Evolutionary conservation across 495 filamentous ascomycete genomes (phyloP).

Genomic region (Aspergillus coremiiformis): DNA sequence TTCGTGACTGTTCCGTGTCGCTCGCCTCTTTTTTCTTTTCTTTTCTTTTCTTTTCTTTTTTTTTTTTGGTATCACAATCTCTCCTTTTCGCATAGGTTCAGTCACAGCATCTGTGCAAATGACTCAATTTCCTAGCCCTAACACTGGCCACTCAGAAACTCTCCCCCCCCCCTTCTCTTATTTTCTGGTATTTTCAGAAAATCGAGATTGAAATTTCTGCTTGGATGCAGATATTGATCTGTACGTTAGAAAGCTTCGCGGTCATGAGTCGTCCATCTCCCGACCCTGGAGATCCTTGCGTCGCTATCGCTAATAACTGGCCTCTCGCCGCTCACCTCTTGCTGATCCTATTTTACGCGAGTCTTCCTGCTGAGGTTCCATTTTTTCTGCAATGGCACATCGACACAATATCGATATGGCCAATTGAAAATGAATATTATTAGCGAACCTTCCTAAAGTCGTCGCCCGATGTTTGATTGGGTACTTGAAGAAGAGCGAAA

Average conservation of each 20-base stretch:
- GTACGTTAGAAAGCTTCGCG: slow-evolving; percentile 2
- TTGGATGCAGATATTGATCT: slow-evolving; percentile 2
- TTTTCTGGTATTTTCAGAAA: slow-evolving; percentile 2
- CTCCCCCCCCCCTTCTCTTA: background rate
- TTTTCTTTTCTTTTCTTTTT: slow-evolving; percentile 1
- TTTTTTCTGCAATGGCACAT: slow-evolving; percentile 1
- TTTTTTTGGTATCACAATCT: background rate
- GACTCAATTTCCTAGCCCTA: background rate
- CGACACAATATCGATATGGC: background rate
- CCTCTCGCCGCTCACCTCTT: slow-evolving; percentile 4
- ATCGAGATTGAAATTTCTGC: background rate
- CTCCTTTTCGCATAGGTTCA: background rate
- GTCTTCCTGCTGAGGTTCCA: background rate
- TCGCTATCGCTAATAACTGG: slow-evolving; percentile 9
- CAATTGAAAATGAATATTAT: background rate
- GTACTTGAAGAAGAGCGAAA: background rate
- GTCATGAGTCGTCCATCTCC: slow-evolving; percentile 3
- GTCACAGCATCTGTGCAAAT: background rate
- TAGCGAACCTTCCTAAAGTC: background rate
- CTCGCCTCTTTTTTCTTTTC: background rate
- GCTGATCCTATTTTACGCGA: slow-evolving; percentile 8
- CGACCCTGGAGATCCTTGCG: slow-evolving; percentile 15
- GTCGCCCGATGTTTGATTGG: background rate
- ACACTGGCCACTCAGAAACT: background rate
- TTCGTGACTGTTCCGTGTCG: background rate